Evolutionary conservation across 2,329 filamentous ascomycete genomes (phyloP), one percentile per base, ranked within the genome.

Genomic region (Aspergillus ruber): DNA sequence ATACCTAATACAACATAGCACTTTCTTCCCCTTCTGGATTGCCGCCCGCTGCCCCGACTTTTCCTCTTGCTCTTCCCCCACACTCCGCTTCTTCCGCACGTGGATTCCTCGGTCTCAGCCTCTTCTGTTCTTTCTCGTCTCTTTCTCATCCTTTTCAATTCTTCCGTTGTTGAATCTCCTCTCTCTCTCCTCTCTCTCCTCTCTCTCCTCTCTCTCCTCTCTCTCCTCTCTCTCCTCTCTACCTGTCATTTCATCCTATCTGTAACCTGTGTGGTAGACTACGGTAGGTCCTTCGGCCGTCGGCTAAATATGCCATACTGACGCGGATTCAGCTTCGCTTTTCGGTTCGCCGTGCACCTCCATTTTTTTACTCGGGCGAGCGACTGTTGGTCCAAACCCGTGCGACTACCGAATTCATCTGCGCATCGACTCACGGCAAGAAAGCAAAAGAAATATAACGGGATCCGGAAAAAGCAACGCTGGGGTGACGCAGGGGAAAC

Each of bases 11-110:
- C 29, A 21, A 33, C 10, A 21, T 21, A 21, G 21, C 20, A 20
- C 20, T 20, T 20, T 39, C 41, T 47, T 40, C 50, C 44, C 36
- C 45, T 48, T 41, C 44, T 50, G 39, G 47, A 50, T 54, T 62
- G 44, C 60, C 61, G 59, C 57, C 59, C 59, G 61, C 53, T 55
- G 54, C 62, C 58, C 62, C 62, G 58, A 61, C 56, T 55, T 39
- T 39, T 18, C 18, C 15, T 39, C 56, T 55, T 45, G 48, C 54
- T 54, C 56, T 54, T 65, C 60, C 63, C 62, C 63, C 64, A 65
- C 63, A 66, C 63, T 64, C 61, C 59, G 59, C 62, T 54, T 54
- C 55, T 61, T 59, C 55, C 56, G 50, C 51, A 43, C 48, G 25
- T 38, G 41, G 39, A 41, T 8, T 41, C 20, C 21, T 43, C 42